Percentiles rank a stretch among this genome's conserved stretches.
phyloP scores from a whole-genome alignment of 2,329 filamentous ascomycete species.

The Pestalotiopsis sp. region DNA sequence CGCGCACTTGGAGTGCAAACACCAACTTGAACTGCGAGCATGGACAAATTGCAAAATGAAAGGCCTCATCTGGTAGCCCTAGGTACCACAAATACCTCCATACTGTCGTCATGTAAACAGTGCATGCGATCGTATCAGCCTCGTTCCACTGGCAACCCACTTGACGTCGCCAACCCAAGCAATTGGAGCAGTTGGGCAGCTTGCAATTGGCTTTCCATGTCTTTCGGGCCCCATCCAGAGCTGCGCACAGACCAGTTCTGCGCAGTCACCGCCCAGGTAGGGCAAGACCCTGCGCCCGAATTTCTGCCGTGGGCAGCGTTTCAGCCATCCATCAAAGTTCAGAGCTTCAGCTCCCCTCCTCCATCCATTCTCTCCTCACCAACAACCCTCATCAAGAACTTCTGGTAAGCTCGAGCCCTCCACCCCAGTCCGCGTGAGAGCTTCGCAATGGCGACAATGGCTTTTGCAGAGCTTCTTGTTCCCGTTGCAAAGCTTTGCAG shows the following conservation, averaged over 20 bases:
- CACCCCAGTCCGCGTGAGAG: background rate
- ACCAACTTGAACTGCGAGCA: too few species aligned
- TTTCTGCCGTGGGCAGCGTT: conserved; percentile 5
- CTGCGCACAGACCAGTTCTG: background rate
- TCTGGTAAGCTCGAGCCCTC: conserved; percentile 1
- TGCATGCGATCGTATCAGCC: background rate
- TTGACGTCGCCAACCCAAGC: background rate
- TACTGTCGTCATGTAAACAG: background rate
- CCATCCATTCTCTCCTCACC: conserved; percentile 5
- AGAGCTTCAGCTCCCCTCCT: conserved; percentile 9
- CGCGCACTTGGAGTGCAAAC: too few species aligned
- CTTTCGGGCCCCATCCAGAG: background rate
- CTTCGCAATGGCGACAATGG: background rate
- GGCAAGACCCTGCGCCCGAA: conserved; percentile 10
- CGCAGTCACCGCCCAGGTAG: conserved; percentile 5
- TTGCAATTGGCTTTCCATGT: background rate
- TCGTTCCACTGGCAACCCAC: background rate
- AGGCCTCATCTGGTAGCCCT: too few species aligned
- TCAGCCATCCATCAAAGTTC: conserved; percentile 3
- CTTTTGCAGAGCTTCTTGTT: background rate
- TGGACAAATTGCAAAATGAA: too few species aligned
- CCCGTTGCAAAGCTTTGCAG: background rate
- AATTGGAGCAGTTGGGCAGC: background rate
- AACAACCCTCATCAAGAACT: conserved; percentile 14
- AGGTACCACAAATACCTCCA: background rate